A percentile compares a stretch with the other conserved stretches of the same genome.
phyloP scores from a whole-genome alignment of 2,329 filamentous ascomycete species.

The Pseudogymnoascus sp. region DNA sequence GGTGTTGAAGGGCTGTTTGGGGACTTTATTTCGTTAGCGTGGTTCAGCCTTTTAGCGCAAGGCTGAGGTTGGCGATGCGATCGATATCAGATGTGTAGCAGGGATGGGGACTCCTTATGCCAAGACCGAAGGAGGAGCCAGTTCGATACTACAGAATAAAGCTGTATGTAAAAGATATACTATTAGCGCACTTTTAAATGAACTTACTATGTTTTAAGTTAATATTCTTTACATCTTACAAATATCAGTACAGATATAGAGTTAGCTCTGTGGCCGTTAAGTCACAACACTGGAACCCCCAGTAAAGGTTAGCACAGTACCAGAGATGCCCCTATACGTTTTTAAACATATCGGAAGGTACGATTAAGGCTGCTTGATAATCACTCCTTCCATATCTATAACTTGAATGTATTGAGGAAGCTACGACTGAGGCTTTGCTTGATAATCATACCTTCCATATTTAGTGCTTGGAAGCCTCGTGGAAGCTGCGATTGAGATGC shows the following conservation, averaged over 20 bases:
- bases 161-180: background rate
- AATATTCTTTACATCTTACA: background rate
- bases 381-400: background rate
- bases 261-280: background rate
- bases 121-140: background rate
- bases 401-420: background rate
- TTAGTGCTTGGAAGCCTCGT: background rate
- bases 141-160: no score
- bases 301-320: background rate
- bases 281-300: background rate
- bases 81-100: background rate
- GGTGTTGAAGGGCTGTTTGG: background rate
- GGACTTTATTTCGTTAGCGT: conserved; percentile 4
- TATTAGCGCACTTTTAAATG: background rate
- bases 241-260: background rate
- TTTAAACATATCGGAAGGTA: background rate
- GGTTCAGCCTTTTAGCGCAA: conserved; percentile 2
- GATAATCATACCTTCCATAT: background rate
- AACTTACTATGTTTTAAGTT: background rate
- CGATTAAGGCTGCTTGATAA: background rate
- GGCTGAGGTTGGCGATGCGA: background rate
- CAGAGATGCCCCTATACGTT: background rate
- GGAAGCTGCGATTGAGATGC: background rate
- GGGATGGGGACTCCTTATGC: background rate
- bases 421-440: background rate